Base-by-base conservation (phyloP, 1,284 basidiomycete genomes). In the Fomitopsis palustris region DNA sequence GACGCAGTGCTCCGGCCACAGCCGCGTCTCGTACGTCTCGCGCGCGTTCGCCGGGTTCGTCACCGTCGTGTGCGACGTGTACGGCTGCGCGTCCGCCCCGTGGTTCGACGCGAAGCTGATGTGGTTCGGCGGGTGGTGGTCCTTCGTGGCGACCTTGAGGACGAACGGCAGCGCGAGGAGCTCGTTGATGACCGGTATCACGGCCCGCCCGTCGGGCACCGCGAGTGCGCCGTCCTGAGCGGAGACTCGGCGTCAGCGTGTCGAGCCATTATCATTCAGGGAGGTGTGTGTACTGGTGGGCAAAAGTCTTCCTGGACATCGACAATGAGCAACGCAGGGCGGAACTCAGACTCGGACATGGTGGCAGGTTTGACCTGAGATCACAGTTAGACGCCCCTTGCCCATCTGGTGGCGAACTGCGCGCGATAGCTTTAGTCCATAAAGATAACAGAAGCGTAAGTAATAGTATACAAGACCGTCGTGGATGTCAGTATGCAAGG, bases 241-340 rank as follows among this genome's bases (percentile, higher is more conserved):
- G 47, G 17, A 52, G 49, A 52, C 31, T 39, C 14, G 23, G 29
- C 35, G 47, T 53, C 52, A 58, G 42, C 31, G 17, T 14, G 16
- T 27, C 31, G 10, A 23, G 41, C 41, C 8, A 10, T 25, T 33
- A n/a, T 17, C 19, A 12, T 16, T 17, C 21, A 25, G 17, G n/a
- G 7, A 12, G 21, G 23, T 19, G 60, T 60, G 41, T 63, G 58
- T 55, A 47, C 74, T 2, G 82, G 82, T n/a, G 84, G 83, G n/a
- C 86, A 75, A 67, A 87, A 88, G 72, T 87, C 85, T 67, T 86
- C 77, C 67, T 88, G 85, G 14, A 85, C 75, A 69, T 88, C 86
- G 45, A 86, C 78, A 45, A 85, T 70, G 53, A 86, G 64, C 42
- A 86, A 74, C 0, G 81, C 83, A 37, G 72, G 67, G 1, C 63